phyloP scores from a whole-genome alignment of 345 rosid genomes.

The Microcos paniculata region DNA sequence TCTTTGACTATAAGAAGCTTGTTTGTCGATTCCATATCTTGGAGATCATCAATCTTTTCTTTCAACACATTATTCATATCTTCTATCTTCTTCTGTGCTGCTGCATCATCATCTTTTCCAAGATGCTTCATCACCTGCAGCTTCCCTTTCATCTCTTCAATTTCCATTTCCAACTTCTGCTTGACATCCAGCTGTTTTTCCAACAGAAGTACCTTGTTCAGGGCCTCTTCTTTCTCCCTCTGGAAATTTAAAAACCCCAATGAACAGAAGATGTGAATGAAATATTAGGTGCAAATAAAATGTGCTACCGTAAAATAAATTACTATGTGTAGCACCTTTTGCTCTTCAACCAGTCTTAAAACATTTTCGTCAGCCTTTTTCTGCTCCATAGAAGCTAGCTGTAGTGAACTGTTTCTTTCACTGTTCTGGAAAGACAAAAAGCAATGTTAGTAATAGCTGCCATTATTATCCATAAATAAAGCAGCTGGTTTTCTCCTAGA shows the following conservation, averaged over 20 bases:
- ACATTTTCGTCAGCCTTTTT: constrained; percentile 74
- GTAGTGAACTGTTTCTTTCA: constrained; percentile 55
- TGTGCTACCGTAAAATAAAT: background rate
- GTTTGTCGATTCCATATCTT: constrained; percentile 26
- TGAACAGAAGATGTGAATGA: constrained; percentile 3
- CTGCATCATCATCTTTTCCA: constrained; percentile 77
- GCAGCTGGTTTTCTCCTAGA: background rate
- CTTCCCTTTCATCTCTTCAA: constrained; percentile 80
- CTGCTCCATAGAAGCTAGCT: constrained; percentile 79
- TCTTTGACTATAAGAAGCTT: constrained; percentile 35
- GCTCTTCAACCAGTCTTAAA: constrained; percentile 72
- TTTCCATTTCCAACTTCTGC: constrained; percentile 87
- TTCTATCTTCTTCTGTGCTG: constrained; percentile 58
- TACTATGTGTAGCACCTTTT: constrained; percentile 43
- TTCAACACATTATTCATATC: constrained; percentile 63
- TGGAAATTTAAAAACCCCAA: constrained; percentile 28
- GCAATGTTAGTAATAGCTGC: constrained; percentile 19
- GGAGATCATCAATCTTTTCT: constrained; percentile 51
- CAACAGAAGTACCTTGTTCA: constrained; percentile 58
- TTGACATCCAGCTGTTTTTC: constrained; percentile 65
- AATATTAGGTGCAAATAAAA: background rate
- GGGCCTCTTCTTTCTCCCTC: constrained; percentile 78
- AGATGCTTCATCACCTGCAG: constrained; percentile 78
- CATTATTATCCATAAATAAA: background rate
- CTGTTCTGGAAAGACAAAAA: constrained; percentile 46